Percentiles rank a stretch among this genome's conserved stretches.
These are phyloP conservation scores for Moniliophthora roreri DNA, from an alignment of 1,284 basidiomycete genomes.

Conservation along the genomic window DNA sequence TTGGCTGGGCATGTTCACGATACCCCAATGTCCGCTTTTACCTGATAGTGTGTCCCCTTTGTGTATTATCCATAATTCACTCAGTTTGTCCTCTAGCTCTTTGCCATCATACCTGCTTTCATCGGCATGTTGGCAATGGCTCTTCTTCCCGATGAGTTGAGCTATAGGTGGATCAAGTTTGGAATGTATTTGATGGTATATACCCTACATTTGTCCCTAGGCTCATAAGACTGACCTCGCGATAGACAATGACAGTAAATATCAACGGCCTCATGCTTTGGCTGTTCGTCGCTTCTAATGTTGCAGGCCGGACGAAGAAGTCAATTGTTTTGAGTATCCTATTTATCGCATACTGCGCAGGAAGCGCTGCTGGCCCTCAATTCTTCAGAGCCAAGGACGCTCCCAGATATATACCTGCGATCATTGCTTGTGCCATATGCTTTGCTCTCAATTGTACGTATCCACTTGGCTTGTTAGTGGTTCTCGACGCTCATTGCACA, in stretches of 20 bases:
- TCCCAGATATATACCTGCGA: too few relatives aligned
- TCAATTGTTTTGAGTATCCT: conserved; percentile 15
- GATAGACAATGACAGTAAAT: conserved; percentile 11
- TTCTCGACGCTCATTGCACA: not conserved
- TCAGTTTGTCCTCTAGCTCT: not conserved
- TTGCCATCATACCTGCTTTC: conserved; percentile 15
- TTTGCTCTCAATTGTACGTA: conserved; percentile 15
- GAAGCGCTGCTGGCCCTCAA: conserved; percentile 16
- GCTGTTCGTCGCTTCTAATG: conserved; percentile 16
- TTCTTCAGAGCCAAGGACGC: too few relatives aligned
- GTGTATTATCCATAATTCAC: not conserved
- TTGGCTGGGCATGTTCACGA: conserved; percentile 11
- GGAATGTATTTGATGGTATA: conserved; percentile 17
- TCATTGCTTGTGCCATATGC: too few relatives aligned
- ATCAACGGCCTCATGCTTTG: conserved; percentile 16
- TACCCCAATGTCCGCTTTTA: conserved; percentile 8
- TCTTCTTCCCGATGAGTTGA: conserved; percentile 8
- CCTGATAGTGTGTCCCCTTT: conserved; percentile 11
- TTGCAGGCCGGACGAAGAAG: conserved; percentile 18
- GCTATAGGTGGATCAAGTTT: conserved; percentile 16
- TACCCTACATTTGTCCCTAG: not conserved
- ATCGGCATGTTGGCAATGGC: conserved; percentile 14
- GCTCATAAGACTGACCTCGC: not conserved
- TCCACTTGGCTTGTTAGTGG: not conserved
- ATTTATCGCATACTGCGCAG: conserved; percentile 16